A percentile compares a stretch with the other conserved stretches of the same genome.
phyloP scores from a whole-genome alignment of 1,139 yeast genomes.

The Debaryomyces udenii region DNA sequence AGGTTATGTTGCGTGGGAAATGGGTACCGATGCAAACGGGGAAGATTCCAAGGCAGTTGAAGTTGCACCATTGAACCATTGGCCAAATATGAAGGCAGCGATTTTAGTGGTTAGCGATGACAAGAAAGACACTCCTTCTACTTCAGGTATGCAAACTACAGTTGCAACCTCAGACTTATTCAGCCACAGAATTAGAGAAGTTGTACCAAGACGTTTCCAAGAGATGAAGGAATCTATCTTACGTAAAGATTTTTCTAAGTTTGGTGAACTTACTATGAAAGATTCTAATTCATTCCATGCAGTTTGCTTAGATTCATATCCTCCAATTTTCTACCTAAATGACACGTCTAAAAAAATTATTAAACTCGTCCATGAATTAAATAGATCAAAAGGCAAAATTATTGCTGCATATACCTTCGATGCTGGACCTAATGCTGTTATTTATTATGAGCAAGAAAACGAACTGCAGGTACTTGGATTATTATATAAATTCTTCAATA shows the following conservation, averaged over 20 bases:
- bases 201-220: constrained; percentile 83
- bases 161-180: constrained; percentile 88
- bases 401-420: constrained; percentile 96
- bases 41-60: constrained; percentile 91
- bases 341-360: constrained; percentile 92
- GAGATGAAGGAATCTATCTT: constrained; percentile 79
- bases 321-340: constrained; percentile 93
- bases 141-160: constrained; percentile 95
- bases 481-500: constrained; percentile 54
- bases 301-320: constrained; percentile 90
- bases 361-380: constrained; percentile 77
- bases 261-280: constrained; percentile 90
- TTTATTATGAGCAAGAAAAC: constrained; percentile 78
- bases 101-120: constrained; percentile 90
- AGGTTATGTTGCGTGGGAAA: constrained; percentile 99
- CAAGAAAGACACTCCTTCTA: constrained; percentile 92
- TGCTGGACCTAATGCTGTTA: constrained; percentile 98
- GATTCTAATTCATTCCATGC: constrained; percentile 98
- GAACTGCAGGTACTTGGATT: constrained; percentile 68
- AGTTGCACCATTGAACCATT: constrained; percentile 79
- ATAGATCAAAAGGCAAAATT: constrained; percentile 62
- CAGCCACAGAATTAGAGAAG: constrained; percentile 70
- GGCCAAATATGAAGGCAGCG: constrained; percentile 93
- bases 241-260: constrained; percentile 69
- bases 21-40: constrained; percentile 78